These are phyloP conservation scores for Botrytis fragariae DNA, from an alignment of 2,329 filamentous ascomycete species.

Conservation along the genomic window DNA sequence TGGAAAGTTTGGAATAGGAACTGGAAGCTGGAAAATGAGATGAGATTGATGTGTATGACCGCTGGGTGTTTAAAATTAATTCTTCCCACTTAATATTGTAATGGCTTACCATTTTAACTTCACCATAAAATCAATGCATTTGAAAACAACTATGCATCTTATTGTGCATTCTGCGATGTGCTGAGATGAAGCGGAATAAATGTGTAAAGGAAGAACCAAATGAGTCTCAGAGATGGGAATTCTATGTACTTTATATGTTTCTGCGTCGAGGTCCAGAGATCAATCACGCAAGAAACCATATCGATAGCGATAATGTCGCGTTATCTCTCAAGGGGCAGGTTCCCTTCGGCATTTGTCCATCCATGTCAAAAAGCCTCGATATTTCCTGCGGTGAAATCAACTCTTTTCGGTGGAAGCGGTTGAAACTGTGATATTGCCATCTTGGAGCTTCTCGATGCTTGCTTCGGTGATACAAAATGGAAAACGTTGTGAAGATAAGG, in stretches of 20 bases:
- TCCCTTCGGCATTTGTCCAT: not conserved
- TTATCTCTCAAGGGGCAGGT: not conserved
- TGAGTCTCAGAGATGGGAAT: not conserved
- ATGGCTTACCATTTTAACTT: slow-evolving; percentile 2
- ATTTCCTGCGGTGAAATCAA: not conserved
- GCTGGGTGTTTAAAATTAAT: slow-evolving; percentile 6
- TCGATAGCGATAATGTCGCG: not conserved
- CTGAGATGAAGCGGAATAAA: not conserved
- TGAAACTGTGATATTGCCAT: not conserved
- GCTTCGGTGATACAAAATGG: not conserved
- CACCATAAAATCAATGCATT: not conserved
- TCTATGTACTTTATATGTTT: not conserved
- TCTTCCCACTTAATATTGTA: slow-evolving; percentile 1
- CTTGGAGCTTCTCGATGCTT: not conserved
- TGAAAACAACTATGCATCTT: not conserved
- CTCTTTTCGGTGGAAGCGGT: not conserved
- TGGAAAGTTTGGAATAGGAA: not conserved
- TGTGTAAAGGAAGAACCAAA: not conserved
- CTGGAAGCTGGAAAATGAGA: not conserved
- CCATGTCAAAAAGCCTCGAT: not conserved
- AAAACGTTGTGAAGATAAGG: not conserved
- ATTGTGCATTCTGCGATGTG: not conserved
- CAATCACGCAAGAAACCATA: not conserved
- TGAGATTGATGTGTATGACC: not conserved
- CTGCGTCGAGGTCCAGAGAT: not conserved